phyloP scores from a whole-genome alignment of 306 rosid genomes.

The Vicia sativa region DNA sequence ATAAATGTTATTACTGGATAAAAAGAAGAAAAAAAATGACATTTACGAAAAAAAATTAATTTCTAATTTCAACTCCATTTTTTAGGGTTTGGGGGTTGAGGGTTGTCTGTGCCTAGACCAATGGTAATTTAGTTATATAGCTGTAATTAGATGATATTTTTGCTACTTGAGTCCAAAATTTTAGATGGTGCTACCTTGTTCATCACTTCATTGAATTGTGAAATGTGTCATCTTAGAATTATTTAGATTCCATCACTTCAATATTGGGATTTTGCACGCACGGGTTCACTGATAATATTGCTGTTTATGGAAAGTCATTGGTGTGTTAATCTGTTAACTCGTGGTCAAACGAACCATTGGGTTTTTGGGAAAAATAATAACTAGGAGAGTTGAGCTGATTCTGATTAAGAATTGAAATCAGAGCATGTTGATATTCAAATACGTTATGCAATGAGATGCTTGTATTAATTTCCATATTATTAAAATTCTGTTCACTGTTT shows the following conservation, averaged over 20 bases:
- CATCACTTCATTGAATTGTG: too few relatives aligned
- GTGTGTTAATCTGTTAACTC: conserved; percentile 11
- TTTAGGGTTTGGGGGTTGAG: not conserved
- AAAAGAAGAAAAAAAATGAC: too few relatives aligned
- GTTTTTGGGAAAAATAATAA: not conserved
- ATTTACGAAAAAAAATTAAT: too few relatives aligned
- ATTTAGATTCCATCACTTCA: too few relatives aligned
- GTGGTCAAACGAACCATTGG: not conserved
- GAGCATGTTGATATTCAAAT: conserved; percentile 15
- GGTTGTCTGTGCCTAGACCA: not conserved
- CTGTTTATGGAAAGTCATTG: conserved; percentile 1
- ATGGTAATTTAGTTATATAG: conserved; percentile 19
- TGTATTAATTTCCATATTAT: conserved; percentile 32
- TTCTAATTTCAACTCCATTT: not conserved
- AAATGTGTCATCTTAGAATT: too few relatives aligned
- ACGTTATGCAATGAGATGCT: conserved; percentile 12
- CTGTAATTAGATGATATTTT: conserved; percentile 16
- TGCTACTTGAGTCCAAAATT: not conserved
- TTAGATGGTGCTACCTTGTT: conserved; percentile 5
- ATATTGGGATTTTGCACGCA: not conserved
- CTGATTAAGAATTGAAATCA: conserved; percentile 18
- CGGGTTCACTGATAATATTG: not conserved
- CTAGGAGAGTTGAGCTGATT: conserved; percentile 15
- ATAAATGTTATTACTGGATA: too few relatives aligned
- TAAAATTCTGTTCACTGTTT: conserved; percentile 30